Evolutionary conservation across 768 basidiomycete species (phyloP), one percentile per base, ranked within the genome.

Genomic region (Kwoniella dejecticola): DNA sequence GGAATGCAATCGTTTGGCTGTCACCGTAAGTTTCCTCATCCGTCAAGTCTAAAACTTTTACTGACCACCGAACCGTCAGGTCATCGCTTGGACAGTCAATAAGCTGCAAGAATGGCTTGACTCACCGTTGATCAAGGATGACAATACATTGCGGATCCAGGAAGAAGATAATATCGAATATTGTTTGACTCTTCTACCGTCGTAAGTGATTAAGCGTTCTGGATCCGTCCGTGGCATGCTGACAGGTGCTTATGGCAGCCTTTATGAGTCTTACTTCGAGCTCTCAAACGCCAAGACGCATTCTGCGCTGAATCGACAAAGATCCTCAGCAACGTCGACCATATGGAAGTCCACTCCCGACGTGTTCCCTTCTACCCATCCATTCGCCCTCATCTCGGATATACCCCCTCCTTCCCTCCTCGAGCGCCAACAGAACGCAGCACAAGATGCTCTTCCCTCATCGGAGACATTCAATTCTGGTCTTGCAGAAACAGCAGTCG

Each of bases 131-230:
- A 83, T 90, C 38, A 72, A 83, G 30, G 82, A 82, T 21, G 86
- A 92, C 71, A 84, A 85, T 23, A 81, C 82, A 56, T 80, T 86
- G 4, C 83, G 87, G 59, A 81, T 84, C 21, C 87, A 89, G 66
- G 95, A 97, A 75, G 89, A 95, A 74, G 91, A 94, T 69, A 96
- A 95, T 67, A 83, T 97, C 19, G 95, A 97, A 70, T 87, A 85
- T 71, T 81, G 95, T 31, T 79, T 98, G 27, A 85, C 88, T 12
- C 81, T 97, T 42, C 78, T 98, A 17, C 92, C 95, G 0, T 86
- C 88, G 92, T 89, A 70, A 50, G 84, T 36, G 33, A 36, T 36
- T 73, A n/a, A n/a, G n/a, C n/a, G n/a, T n/a, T 4, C 31, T 60
- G 29, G 30, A 13, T 6, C 21, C 30, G 12, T 12, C 21, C 31